Evolutionary conservation across 306 rosid genomes (phyloP).

Genomic region (Acacia melanoxylon): DNA sequence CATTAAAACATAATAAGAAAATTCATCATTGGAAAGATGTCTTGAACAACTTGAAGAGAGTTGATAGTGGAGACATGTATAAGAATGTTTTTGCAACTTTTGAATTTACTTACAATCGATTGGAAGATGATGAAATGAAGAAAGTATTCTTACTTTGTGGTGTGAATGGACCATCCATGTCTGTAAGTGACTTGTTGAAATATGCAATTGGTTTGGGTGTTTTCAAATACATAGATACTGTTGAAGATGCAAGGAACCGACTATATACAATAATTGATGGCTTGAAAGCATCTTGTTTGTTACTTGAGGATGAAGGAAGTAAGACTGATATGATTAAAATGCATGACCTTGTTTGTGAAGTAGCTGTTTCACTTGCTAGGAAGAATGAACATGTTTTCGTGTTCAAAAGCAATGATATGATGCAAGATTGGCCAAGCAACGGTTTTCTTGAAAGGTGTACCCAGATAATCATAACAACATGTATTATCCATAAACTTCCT

Average conservation of each 20-base stretch:
- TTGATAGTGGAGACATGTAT: too few relatives aligned
- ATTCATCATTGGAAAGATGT: too few relatives aligned
- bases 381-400: neutral
- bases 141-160: neutral
- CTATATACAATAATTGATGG: neutral
- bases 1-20: too few relatives aligned
- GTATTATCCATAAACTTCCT: neutral
- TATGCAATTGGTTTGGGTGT: neutral
- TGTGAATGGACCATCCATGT: neutral
- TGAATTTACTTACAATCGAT: too few relatives aligned
- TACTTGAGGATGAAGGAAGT: neutral
- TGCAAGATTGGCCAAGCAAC: neutral
- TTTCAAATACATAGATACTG: neutral
- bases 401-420: neutral
- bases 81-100: too few relatives aligned
- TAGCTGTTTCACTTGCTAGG: neutral
- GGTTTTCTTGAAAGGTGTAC: neutral
- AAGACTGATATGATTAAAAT: neutral
- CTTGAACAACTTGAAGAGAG: too few relatives aligned
- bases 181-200: neutral
- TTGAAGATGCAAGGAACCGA: neutral
- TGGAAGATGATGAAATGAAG: neutral
- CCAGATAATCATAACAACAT: neutral
- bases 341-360: neutral
- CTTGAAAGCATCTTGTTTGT: neutral